Evolutionary conservation across 2,329 filamentous ascomycete species (phyloP), one percentile per base, ranked within the genome.

Genomic region (Lasiodiplodia sp.): DNA sequence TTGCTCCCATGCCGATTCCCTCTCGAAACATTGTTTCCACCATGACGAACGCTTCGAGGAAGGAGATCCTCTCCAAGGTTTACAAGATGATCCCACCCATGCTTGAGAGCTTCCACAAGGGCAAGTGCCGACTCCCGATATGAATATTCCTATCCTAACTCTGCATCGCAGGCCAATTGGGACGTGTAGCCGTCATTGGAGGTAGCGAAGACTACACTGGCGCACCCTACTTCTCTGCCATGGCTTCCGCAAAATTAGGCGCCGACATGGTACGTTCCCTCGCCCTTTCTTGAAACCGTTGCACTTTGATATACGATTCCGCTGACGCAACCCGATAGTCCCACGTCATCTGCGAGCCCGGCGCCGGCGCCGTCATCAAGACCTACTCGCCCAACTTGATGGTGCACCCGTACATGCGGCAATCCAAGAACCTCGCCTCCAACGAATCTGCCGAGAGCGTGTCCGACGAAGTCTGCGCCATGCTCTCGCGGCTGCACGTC

Each of bases 361-460:
- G 88, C 67, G 96, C 96, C 2, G 93, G 81, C 69, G 78, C 84
- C 75, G 94, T 97, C 47, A 97, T 99, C 82, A 99, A 99, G 84
- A 93, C 93, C 4, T 99, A 98, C 83, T 97, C 94, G 23, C 96
- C 96, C 2, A 97, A 98, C 79, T 86, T 99, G 34, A 99, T 99
- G 95, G 96, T 99, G 12, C 96, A 98, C 80, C 96, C 96, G 0
- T 88, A 97, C 73, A 95, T 99, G 89, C 92, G 93, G 37, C 93
- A 96, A 80, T 88, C 89, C 56, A 85, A 87, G 73, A 85, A 88
- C 73, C 81, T 87, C 66, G 78, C 82, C 28, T 79, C 83, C 60
- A 81, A 84, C 66, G 87, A 91, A 68, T 83, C 83, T 14, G 85
- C 88, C 72, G 86, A 91, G 1, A 84, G 83, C 66, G 86, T 97